Evolutionary conservation across 2,329 filamentous ascomycete genomes (phyloP).

Genomic region (Cryphonectria radicalis): DNA sequence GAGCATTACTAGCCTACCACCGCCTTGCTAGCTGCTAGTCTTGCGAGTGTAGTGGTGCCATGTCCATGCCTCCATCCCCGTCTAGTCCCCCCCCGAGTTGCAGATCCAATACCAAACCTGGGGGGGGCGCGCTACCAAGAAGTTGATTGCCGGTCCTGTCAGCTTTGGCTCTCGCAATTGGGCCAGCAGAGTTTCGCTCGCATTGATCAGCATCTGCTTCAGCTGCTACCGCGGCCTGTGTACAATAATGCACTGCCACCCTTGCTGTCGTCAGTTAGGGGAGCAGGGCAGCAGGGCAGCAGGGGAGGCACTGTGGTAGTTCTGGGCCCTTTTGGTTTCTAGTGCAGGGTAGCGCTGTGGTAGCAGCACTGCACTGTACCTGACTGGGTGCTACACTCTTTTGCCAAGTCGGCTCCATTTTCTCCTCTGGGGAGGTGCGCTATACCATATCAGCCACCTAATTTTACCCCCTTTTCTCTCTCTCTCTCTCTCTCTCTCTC

Average conservation of each 20-base stretch:
- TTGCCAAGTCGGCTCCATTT: slow-evolving; percentile 4
- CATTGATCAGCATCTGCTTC: neutral
- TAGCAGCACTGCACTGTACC: neutral
- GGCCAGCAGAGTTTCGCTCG: neutral
- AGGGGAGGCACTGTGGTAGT: neutral
- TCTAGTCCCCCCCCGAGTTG: neutral
- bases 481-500: neutral
- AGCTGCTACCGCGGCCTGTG: neutral
- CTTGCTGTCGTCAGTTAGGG: neutral
- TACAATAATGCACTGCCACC: neutral
- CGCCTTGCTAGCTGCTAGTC: neutral
- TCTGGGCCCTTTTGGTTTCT: neutral
- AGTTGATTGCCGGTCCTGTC: neutral
- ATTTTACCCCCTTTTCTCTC: slow-evolving; percentile 3
- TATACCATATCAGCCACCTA: neutral
- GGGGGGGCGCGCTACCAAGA: neutral
- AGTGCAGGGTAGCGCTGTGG: too few species aligned
- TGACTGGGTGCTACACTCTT: neutral
- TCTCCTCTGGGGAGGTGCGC: slow-evolving; percentile 4
- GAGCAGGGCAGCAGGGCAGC: too few species aligned
- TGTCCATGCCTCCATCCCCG: neutral
- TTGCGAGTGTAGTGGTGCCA: neutral
- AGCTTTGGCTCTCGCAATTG: neutral
- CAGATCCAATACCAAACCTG: slow-evolving; percentile 1
- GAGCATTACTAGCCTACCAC: neutral